These are phyloP conservation scores for Leptomonas pyrrhocoris DNA, from an alignment of 208 protist species.

Conservation along the genomic window DNA sequence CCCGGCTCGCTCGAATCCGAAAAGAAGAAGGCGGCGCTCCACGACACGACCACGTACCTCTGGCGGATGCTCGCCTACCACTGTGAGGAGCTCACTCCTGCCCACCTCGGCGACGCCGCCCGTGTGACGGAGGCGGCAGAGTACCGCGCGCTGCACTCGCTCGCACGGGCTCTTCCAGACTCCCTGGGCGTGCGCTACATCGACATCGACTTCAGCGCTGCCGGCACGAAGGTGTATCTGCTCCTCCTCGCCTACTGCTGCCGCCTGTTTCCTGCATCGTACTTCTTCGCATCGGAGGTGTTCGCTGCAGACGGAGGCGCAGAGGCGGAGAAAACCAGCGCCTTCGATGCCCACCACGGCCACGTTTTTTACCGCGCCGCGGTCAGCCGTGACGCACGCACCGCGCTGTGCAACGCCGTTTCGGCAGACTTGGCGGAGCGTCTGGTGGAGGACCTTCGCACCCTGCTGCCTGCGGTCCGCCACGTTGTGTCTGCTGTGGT, in stretches of 20 bases:
- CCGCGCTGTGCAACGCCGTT: slow-evolving; percentile 50
- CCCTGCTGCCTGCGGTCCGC: slow-evolving; percentile 56
- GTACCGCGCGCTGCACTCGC: slow-evolving; percentile 59
- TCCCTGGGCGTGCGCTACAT: slow-evolving; percentile 54
- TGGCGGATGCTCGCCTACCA: slow-evolving; percentile 49
- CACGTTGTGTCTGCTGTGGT: slow-evolving; percentile 51
- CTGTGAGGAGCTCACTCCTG: slow-evolving; percentile 61
- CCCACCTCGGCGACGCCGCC: slow-evolving; percentile 67
- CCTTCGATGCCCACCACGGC: slow-evolving; percentile 16
- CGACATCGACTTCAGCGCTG: slow-evolving; percentile 63
- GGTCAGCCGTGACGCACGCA: slow-evolving; percentile 24
- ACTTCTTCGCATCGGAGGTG: not conserved
- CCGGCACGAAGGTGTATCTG: slow-evolving; percentile 69
- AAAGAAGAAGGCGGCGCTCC: slow-evolving; percentile 22
- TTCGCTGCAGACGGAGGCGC: not conserved
- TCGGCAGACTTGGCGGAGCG: slow-evolving; percentile 43
- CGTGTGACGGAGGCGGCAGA: slow-evolving; percentile 60
- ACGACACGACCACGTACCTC: slow-evolving; percentile 39
- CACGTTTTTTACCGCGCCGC: slow-evolving; percentile 38
- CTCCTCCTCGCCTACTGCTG: slow-evolving; percentile 77
- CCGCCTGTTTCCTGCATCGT: slow-evolving; percentile 48
- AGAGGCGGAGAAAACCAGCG: slow-evolving; percentile 1
- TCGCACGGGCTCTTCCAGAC: slow-evolving; percentile 68
- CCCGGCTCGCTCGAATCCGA: slow-evolving; percentile 20
- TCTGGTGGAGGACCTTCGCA: slow-evolving; percentile 46